phyloP scores from a whole-genome alignment of 2,329 filamentous ascomycete species.

The Magnaporthales sp. region DNA sequence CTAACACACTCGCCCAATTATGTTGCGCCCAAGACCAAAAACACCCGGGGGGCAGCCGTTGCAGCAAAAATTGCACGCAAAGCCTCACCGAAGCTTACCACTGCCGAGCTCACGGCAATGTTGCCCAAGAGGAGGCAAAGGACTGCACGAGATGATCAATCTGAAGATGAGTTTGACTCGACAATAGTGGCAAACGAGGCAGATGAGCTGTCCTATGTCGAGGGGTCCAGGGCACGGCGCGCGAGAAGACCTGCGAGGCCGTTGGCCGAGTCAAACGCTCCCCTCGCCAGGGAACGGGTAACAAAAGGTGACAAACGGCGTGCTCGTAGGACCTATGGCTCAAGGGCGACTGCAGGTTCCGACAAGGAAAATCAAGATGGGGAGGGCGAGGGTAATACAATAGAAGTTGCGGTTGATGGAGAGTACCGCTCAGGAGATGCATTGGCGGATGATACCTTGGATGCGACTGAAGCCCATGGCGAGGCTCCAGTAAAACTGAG shows the following conservation, averaged over 20 bases:
- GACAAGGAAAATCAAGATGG: constrained; percentile 49
- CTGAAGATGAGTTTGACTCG: constrained; percentile 29
- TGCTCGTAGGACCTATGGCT: constrained; percentile 39
- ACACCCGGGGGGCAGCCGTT: constrained; percentile 14
- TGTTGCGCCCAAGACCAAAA: constrained; percentile 14
- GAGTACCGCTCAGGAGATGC: constrained; percentile 15
- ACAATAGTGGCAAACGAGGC: constrained; percentile 38
- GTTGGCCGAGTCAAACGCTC: background rate
- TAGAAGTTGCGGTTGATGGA: constrained; percentile 25
- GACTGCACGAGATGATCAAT: constrained; percentile 5
- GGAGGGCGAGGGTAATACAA: constrained; percentile 23
- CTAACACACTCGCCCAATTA: constrained; percentile 59
- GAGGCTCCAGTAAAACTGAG: constrained; percentile 29
- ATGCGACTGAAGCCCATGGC: constrained; percentile 16
- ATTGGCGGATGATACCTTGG: constrained; percentile 37
- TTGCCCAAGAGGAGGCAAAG: constrained; percentile 43
- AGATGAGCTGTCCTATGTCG: constrained; percentile 42
- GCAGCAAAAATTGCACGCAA: constrained; percentile 20
- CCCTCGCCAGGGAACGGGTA: constrained; percentile 8
- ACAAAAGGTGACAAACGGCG: constrained; percentile 11
- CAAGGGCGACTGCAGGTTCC: constrained; percentile 26
- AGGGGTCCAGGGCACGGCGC: constrained; percentile 3
- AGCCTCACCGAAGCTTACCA: constrained; percentile 33
- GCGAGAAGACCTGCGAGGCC: background rate
- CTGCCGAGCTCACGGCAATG: constrained; percentile 43